Percentiles rank a stretch among this genome's conserved stretches.
Evolutionary conservation across 202 grass and related monocot genomes (phyloP).

Genomic region (Musa balbisiana): DNA sequence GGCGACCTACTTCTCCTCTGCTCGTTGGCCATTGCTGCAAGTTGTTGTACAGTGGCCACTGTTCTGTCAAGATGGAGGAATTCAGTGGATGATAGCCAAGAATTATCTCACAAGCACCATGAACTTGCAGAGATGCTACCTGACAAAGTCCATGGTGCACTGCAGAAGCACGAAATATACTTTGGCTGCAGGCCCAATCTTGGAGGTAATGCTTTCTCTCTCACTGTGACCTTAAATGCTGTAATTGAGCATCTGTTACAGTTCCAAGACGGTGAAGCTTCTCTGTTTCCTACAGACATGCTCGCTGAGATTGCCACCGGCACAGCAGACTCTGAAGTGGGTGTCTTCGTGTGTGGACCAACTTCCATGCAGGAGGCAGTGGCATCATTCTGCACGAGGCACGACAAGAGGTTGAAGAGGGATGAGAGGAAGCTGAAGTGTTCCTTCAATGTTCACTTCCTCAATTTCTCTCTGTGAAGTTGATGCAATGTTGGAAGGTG

Average conservation of each 20-base stretch:
- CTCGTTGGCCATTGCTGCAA: slow-evolving; percentile 28
- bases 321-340: slow-evolving; percentile 23
- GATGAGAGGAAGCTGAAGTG: neutral
- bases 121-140: neutral
- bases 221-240: neutral
- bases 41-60: slow-evolving; percentile 24
- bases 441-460: slow-evolving; percentile 25
- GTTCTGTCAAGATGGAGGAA: slow-evolving; percentile 20
- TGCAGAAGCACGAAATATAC: slow-evolving; percentile 24
- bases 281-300: slow-evolving; percentile 21
- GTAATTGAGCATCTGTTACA: too few relatives aligned
- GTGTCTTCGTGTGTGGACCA: slow-evolving; percentile 41
- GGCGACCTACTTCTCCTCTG: slow-evolving; percentile 28
- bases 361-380: slow-evolving; percentile 34
- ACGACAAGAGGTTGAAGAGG: neutral
- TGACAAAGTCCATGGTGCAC: slow-evolving; percentile 12
- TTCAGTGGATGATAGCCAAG: neutral
- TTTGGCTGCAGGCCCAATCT: slow-evolving; percentile 36
- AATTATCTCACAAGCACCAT: neutral
- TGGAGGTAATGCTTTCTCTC: slow-evolving; percentile 25
- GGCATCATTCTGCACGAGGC: slow-evolving; percentile 33
- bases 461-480: slow-evolving; percentile 33
- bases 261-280: too few relatives aligned
- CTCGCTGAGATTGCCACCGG: slow-evolving; percentile 19
- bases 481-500: neutral